Conservation (phyloP, 2,329 filamentous ascomycete genomes). For the Cryphonectria radicalis region DNA sequence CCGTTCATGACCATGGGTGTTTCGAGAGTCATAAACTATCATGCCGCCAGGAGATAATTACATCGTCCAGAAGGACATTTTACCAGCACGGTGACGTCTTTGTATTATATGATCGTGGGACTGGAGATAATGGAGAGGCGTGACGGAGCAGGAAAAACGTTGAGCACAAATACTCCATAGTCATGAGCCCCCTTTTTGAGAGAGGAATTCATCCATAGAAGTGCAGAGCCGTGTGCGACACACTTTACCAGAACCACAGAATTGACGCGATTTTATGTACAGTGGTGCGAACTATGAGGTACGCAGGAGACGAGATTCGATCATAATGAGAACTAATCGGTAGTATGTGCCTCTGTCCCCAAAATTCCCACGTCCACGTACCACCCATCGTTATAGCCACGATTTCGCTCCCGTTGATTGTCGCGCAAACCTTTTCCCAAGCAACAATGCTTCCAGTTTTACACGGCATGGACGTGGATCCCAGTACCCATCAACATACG, state of each 20-base stretch:
- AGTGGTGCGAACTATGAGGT: slow-evolving; percentile 30
- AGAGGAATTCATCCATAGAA: slow-evolving; percentile 26
- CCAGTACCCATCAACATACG: neutral
- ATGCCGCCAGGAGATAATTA: neutral
- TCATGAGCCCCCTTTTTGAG: neutral
- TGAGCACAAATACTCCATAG: neutral
- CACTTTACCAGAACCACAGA: slow-evolving; percentile 13
- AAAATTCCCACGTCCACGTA: neutral
- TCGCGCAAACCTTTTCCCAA: neutral
- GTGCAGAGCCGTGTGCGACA: slow-evolving; percentile 11
- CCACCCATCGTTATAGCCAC: neutral
- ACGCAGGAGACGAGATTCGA: slow-evolving; percentile 30
- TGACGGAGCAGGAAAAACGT: neutral
- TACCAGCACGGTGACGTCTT: neutral
- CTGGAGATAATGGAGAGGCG: neutral
- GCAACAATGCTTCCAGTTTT: neutral
- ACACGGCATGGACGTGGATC: neutral
- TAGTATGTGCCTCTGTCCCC: neutral
- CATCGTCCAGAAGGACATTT: neutral
- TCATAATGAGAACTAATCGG: slow-evolving; percentile 2
- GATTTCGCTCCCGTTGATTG: neutral
- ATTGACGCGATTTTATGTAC: slow-evolving; percentile 42
- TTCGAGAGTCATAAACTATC: neutral
- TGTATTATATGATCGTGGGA: neutral
- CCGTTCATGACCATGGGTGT: neutral